These are phyloP conservation scores for Camelina sativa DNA, from an alignment of 345 rosid genomes.

Conservation along the genomic window DNA sequence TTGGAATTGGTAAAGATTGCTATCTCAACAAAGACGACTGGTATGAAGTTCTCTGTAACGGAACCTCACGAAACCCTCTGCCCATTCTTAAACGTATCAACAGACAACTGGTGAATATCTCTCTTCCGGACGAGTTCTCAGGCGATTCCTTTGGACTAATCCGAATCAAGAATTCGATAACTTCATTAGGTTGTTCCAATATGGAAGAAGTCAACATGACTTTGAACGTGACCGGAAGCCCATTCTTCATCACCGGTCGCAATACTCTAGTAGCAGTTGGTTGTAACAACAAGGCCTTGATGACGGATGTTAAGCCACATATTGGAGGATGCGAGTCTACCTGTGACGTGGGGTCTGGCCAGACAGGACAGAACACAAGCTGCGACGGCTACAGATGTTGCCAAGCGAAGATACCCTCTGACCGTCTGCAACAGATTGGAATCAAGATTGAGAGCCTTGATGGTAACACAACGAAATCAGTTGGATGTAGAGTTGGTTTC, in stretches of 20 bases:
- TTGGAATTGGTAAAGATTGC: slow-evolving; percentile 43
- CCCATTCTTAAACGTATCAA: slow-evolving; percentile 21
- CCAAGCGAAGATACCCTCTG: slow-evolving; percentile 39
- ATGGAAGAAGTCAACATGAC: not conserved
- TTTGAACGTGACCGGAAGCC: slow-evolving; percentile 22
- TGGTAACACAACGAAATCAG: slow-evolving; percentile 8
- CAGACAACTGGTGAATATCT: slow-evolving; percentile 23
- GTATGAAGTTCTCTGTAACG: slow-evolving; percentile 37
- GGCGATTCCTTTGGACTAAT: not conserved
- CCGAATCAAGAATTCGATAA: slow-evolving; percentile 9
- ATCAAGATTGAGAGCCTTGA: slow-evolving; percentile 34
- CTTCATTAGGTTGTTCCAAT: slow-evolving; percentile 28
- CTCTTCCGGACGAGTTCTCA: not conserved
- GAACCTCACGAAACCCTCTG: not conserved
- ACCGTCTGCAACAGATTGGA: slow-evolving; percentile 27
- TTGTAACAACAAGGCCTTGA: slow-evolving; percentile 23
- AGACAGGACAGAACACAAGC: not conserved
- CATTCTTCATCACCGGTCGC: not conserved
- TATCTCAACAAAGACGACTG: slow-evolving; percentile 30
- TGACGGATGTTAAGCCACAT: not conserved
- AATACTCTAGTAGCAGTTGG: slow-evolving; percentile 45
- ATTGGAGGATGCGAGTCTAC: slow-evolving; percentile 41
- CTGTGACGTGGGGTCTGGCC: slow-evolving; percentile 38
- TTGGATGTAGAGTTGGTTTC: slow-evolving; percentile 38
- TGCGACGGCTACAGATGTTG: slow-evolving; percentile 50